Conservation (phyloP, 2,329 filamentous ascomycete genomes). For the Thielaviopsis euricoi region DNA sequence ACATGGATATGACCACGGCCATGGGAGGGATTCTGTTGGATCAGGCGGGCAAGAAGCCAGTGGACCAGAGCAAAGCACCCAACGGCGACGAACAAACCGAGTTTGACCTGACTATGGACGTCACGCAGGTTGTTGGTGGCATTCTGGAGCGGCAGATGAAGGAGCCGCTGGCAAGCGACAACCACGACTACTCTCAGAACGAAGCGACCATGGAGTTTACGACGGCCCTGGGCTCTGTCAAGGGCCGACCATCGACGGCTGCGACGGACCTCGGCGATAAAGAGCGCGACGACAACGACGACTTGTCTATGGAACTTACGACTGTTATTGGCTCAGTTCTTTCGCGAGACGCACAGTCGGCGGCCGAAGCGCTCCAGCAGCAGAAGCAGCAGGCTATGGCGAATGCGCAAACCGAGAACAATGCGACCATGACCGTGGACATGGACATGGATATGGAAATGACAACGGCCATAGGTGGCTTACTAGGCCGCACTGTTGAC, state of each 20-base stretch:
- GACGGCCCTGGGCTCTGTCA: slow-evolving; percentile 57
- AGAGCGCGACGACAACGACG: slow-evolving; percentile 44
- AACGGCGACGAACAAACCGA: slow-evolving; percentile 26
- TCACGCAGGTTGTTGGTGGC: slow-evolving; percentile 65
- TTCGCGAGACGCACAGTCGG: slow-evolving; percentile 10
- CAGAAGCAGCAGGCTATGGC: slow-evolving; percentile 13
- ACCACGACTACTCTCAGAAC: slow-evolving; percentile 23
- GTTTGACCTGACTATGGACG: slow-evolving; percentile 89
- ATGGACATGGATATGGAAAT: slow-evolving; percentile 94
- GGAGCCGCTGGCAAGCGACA: slow-evolving; percentile 14
- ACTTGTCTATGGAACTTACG: slow-evolving; percentile 68
- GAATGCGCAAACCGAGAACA: slow-evolving; percentile 11
- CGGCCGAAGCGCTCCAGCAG: slow-evolving; percentile 14
- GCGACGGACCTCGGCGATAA: slow-evolving; percentile 26
- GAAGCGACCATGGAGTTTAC: slow-evolving; percentile 70
- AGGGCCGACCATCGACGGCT: slow-evolving; percentile 18
- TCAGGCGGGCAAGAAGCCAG: slow-evolving; percentile 12
- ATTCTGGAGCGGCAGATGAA: slow-evolving; percentile 41
- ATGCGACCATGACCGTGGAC: slow-evolving; percentile 40
- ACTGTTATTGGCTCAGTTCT: slow-evolving; percentile 44
- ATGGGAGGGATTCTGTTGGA: slow-evolving; percentile 30
- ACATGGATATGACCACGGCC: slow-evolving; percentile 40
- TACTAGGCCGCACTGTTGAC: slow-evolving; percentile 36
- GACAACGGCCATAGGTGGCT: slow-evolving; percentile 65
- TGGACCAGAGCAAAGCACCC: slow-evolving; percentile 16